phyloP scores from a whole-genome alignment of 2,329 filamentous ascomycete genomes.

The Pseudofabraea citricarpa region DNA sequence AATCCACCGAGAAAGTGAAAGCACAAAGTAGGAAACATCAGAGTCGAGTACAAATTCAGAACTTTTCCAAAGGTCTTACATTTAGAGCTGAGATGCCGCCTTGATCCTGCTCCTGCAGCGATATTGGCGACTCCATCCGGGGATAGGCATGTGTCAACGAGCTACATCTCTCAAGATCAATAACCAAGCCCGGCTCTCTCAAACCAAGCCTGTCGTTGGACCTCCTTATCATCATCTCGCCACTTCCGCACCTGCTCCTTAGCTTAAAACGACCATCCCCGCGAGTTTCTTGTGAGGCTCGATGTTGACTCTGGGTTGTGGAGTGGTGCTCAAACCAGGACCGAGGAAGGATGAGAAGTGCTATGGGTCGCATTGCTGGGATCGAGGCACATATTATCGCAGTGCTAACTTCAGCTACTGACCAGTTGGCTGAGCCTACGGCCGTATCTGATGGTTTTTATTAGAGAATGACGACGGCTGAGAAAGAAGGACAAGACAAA shows the following conservation, averaged over 20 bases:
- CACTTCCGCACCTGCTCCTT: background rate
- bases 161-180: background rate
- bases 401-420: constrained; percentile 6
- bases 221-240: background rate
- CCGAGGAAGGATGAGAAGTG: background rate
- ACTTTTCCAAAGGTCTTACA: no score
- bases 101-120: no score
- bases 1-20: no score
- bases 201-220: background rate
- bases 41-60: no score
- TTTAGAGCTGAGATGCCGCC: no score
- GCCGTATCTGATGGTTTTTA: constrained; percentile 2
- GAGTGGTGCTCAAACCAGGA: background rate
- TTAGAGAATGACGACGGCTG: background rate
- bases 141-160: no score
- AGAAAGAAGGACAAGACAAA: background rate
- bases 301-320: background rate
- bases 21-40: no score
- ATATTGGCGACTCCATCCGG: no score
- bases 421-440: constrained; percentile 6
- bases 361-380: background rate
- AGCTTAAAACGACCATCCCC: background rate
- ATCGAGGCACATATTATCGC: constrained; percentile 9
- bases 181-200: background rate
- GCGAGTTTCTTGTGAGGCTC: background rate